These are phyloP conservation scores for Auricularia sp. DNA, from an alignment of 768 basidiomycete genomes.

Conservation along the genomic window DNA sequence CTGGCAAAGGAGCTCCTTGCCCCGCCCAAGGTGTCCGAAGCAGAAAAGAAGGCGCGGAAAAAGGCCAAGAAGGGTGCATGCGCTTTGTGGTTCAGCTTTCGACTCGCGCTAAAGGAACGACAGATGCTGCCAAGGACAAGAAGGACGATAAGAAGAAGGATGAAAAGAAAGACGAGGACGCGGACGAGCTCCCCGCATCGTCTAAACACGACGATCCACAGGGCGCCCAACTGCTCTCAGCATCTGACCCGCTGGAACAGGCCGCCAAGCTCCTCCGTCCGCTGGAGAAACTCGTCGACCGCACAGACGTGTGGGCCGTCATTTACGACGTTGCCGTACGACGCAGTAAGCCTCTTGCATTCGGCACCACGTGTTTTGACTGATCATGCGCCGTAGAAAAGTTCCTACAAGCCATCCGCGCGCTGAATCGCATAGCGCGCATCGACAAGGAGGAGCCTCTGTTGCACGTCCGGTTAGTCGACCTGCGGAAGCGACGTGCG, in stretches of 20 bases:
- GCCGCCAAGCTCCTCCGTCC: conserved; percentile 64
- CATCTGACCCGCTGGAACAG: conserved; percentile 57
- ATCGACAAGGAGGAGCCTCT: conserved; percentile 50
- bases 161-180: conserved; percentile 39
- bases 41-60: conserved; percentile 74
- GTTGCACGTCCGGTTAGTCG: conserved; percentile 59
- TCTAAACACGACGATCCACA: conserved; percentile 77
- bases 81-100: background rate
- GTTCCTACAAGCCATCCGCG: conserved; percentile 65
- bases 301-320: conserved; percentile 62
- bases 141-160: background rate
- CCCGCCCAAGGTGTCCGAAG: conserved; percentile 39
- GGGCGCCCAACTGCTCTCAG: conserved; percentile 57
- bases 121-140: conserved; percentile 27
- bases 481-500: conserved; percentile 50
- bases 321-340: conserved; percentile 76
- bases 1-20: conserved; percentile 37
- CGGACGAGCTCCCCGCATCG: conserved; percentile 47
- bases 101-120: conserved; percentile 16
- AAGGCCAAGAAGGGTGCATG: conserved; percentile 58
- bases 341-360: conserved; percentile 46
- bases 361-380: background rate
- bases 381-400: conserved; percentile 42
- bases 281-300: conserved; percentile 41
- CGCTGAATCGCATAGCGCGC: conserved; percentile 45